Conservation (phyloP, 2,329 filamentous ascomycete genomes). For the Amphichorda felina region DNA sequence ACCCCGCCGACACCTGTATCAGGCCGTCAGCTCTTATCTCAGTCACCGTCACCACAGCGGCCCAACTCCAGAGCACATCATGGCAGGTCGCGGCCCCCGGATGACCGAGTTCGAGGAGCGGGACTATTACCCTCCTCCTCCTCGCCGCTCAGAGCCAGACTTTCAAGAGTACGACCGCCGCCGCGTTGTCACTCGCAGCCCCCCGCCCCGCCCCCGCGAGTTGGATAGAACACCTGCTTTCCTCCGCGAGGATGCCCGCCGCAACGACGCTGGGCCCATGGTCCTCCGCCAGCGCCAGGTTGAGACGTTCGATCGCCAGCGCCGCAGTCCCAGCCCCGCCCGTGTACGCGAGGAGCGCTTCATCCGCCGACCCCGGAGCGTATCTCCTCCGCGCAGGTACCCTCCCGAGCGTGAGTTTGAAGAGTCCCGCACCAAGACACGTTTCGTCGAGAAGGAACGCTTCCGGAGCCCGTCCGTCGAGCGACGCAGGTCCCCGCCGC, state of each 20-base stretch:
- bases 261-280: slow-evolving; percentile 35
- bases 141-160: slow-evolving; percentile 19
- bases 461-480: slow-evolving; percentile 23
- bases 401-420: not conserved
- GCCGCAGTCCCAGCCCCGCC: slow-evolving; percentile 21
- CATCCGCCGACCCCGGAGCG: slow-evolving; percentile 28
- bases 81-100: slow-evolving; percentile 13
- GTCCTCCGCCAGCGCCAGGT: slow-evolving; percentile 43
- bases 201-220: slow-evolving; percentile 18
- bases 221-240: slow-evolving; percentile 38
- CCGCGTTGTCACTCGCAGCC: slow-evolving; percentile 11
- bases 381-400: slow-evolving; percentile 25
- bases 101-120: slow-evolving; percentile 32
- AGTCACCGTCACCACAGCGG: not conserved
- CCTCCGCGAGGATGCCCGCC: slow-evolving; percentile 36
- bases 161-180: slow-evolving; percentile 10
- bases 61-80: slow-evolving; percentile 5
- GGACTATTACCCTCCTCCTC: slow-evolving; percentile 25
- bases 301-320: slow-evolving; percentile 39
- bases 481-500: slow-evolving; percentile 17
- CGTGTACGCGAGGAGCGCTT: slow-evolving; percentile 30
- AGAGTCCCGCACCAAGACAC: slow-evolving; percentile 1
- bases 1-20: too few species aligned
- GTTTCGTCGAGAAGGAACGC: slow-evolving; percentile 8
- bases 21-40: not conserved